Conservation (phyloP, 495 filamentous ascomycete species). For the Beverwykella pulmonaria region DNA sequence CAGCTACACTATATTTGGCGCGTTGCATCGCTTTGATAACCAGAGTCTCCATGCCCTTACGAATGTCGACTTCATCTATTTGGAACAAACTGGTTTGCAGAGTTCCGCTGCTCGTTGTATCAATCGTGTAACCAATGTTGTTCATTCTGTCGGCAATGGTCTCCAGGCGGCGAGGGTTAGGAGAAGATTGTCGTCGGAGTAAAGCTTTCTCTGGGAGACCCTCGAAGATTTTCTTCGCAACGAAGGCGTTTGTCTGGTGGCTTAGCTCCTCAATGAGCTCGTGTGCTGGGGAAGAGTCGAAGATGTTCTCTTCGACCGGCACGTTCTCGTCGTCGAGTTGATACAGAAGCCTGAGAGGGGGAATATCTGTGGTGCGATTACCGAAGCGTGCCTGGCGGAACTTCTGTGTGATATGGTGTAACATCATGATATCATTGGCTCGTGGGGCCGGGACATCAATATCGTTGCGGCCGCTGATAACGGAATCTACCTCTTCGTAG, state of each 20-base stretch:
- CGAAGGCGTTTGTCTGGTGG: slow-evolving; percentile 84
- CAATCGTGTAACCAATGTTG: slow-evolving; percentile 82
- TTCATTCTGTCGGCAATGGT: slow-evolving; percentile 93
- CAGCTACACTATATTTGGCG: slow-evolving; percentile 88
- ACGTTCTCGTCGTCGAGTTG: slow-evolving; percentile 99
- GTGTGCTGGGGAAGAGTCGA: slow-evolving; percentile 83
- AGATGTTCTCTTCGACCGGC: slow-evolving; percentile 93
- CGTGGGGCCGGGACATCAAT: slow-evolving; percentile 62
- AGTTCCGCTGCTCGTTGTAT: slow-evolving; percentile 83
- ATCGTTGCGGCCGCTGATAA: slow-evolving; percentile 61
- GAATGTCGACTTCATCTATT: slow-evolving; percentile 79
- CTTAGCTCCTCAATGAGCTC: slow-evolving; percentile 94
- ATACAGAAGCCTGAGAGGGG: slow-evolving; percentile 83
- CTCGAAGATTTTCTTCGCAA: slow-evolving; percentile 78
- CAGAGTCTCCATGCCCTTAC: slow-evolving; percentile 97
- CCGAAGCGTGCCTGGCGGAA: slow-evolving; percentile 86
- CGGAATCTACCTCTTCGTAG: slow-evolving; percentile 81
- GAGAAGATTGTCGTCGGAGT: slow-evolving; percentile 80
- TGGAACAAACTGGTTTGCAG: slow-evolving; percentile 92
- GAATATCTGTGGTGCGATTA: slow-evolving; percentile 73
- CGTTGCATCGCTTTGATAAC: slow-evolving; percentile 92
- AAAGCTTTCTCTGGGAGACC: slow-evolving; percentile 90
- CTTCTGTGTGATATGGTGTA: slow-evolving; percentile 78
- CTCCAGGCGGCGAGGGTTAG: slow-evolving; percentile 84
- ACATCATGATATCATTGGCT: slow-evolving; percentile 70